Conservation (phyloP, 2,329 filamentous ascomycete species). For the Colletotrichum godetiae region DNA sequence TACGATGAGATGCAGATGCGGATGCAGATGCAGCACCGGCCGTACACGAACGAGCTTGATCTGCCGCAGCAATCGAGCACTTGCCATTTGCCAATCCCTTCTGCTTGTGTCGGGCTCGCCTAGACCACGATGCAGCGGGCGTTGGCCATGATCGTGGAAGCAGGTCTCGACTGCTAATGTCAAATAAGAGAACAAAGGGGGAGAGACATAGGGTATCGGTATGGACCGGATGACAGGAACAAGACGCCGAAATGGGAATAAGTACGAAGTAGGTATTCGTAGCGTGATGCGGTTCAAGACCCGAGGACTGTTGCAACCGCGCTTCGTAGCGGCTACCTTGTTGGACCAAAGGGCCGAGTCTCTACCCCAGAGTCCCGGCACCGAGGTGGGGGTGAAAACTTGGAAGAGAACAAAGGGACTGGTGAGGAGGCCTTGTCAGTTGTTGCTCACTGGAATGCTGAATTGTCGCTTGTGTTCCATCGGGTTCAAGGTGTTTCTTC, state of each 20-base stretch:
- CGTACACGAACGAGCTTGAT: background rate
- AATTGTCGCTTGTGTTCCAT: background rate
- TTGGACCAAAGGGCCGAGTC: background rate
- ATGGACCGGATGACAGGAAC: conserved; percentile 2
- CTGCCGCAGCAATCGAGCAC: background rate
- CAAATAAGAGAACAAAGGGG: conserved; percentile 22
- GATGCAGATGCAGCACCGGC: background rate
- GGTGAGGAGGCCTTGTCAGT: background rate
- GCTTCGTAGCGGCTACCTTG: conserved; percentile 15
- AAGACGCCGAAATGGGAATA: background rate
- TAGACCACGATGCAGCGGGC: background rate
- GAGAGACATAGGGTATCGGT: background rate
- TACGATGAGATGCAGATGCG: background rate
- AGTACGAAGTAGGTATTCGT: background rate
- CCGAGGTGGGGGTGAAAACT: background rate
- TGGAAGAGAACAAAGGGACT: conserved; percentile 25
- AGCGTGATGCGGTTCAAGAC: background rate
- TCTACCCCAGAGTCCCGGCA: background rate
- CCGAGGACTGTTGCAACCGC: background rate
- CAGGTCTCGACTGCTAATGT: conserved; percentile 5
- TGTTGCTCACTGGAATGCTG: background rate
- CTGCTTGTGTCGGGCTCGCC: background rate
- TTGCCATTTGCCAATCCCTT: background rate
- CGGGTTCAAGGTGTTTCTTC: background rate
- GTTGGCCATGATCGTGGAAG: background rate